A percentile compares a stretch with the other conserved stretches of the same genome.
phyloP scores from a whole-genome alignment of 2,329 filamentous ascomycete species.

The Xylaria sp. region DNA sequence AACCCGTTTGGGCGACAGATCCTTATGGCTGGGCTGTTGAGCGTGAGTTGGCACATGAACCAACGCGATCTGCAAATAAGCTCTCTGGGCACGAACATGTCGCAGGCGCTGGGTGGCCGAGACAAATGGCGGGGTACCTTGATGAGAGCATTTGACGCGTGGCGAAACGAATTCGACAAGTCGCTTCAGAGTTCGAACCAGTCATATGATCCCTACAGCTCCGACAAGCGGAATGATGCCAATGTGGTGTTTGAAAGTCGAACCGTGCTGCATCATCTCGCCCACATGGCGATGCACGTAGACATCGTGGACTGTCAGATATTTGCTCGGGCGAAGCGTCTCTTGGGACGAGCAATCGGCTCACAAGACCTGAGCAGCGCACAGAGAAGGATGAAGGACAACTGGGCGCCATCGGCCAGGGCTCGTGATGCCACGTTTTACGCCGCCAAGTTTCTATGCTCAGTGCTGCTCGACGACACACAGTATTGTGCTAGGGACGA shows the following conservation, averaged over 20 bases:
- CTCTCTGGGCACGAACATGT: conserved; percentile 77
- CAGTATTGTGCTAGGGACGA: conserved; percentile 87
- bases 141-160: conserved; percentile 89
- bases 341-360: conserved; percentile 87
- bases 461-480: conserved; percentile 77
- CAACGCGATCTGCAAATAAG: conserved; percentile 93
- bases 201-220: conserved; percentile 64
- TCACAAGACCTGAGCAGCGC: conserved; percentile 82
- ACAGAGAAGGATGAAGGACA: conserved; percentile 83
- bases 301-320: conserved; percentile 98
- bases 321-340: conserved; percentile 85
- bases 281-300: conserved; percentile 97
- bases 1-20: conserved; percentile 94
- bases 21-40: conserved; percentile 91
- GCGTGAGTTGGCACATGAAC: conserved; percentile 97
- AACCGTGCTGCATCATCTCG: conserved; percentile 89
- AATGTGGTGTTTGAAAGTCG: conserved; percentile 82
- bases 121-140: conserved; percentile 91
- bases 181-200: conserved; percentile 71
- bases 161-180: conserved; percentile 92
- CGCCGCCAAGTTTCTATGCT: conserved; percentile 85
- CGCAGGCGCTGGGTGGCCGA: conserved; percentile 81
- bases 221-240: conserved; percentile 70
- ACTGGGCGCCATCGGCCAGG: conserved; percentile 88
- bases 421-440: conserved; percentile 94